Evolutionary conservation across 2,329 filamentous ascomycete species (phyloP), one percentile per base, ranked within the genome.

Genomic region (Akanthomyces muscarius): DNA sequence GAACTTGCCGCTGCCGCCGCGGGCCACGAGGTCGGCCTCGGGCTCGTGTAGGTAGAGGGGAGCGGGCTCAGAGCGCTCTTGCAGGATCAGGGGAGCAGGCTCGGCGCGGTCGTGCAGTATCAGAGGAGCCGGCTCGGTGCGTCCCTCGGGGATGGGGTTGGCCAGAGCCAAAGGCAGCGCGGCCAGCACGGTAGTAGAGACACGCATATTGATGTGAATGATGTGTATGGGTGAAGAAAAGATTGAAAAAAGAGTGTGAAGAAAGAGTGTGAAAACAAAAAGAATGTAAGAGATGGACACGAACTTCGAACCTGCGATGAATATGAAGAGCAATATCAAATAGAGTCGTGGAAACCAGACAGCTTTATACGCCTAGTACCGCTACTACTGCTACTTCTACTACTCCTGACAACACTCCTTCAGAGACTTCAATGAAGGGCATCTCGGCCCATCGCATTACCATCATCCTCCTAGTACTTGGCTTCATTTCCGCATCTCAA

Each of bases 181-280:
- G n/a, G 58, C 50, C 44, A 55, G 8, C n/a, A 62, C 33, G 25
- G 42, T 55, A 50, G 60, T 55, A 42, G 60, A 21, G 28, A 62
- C 16, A 44, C 45, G 56, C 56, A 59, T 59, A 25, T 47, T 50
- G 16, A 21, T 47, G n/a, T 47, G 44, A 10, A 30, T 50, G 23
- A 18, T 21, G 18, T 21, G 18, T 10, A 5, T 21, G 25, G 16
- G 33, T 36, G 33, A 36, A 36, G 10, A 36, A 36, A 11, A 36
- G 8, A 8, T 2, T 36, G 10, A 30, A 38, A 25, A 11, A 41
- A 41, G 33, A 36, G 33, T 11, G 33, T 36, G 33, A 28, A 33
- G 25, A 51, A 51, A n/a, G 21, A n/a, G 5, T 30, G 23, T 25
- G 5, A 6, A 8, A 51, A 4, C 7, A 51, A 33, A 28, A n/a